These are phyloP conservation scores for Euphorbia peplus DNA, from an alignment of 345 rosid species.

Conservation along the genomic window DNA sequence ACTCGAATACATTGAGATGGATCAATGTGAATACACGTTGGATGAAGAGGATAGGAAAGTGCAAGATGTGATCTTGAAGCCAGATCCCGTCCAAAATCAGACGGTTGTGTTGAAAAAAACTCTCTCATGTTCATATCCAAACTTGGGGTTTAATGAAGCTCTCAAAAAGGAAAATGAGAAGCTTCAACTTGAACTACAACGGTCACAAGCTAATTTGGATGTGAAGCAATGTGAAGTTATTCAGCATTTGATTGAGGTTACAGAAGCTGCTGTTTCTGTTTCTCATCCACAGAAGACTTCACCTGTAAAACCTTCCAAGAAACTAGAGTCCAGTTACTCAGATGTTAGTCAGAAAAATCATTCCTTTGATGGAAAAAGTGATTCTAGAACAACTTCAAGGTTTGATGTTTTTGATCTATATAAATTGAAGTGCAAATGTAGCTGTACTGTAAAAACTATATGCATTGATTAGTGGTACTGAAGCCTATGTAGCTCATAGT, in stretches of 20 bases:
- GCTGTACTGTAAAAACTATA: not conserved
- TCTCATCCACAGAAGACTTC: conserved; percentile 40
- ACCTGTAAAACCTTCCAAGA: conserved; percentile 48
- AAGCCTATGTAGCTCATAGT: not conserved
- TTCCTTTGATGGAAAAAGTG: conserved; percentile 46
- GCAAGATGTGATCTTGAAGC: conserved; percentile 73
- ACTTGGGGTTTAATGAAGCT: conserved; percentile 76
- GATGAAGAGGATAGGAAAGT: conserved; percentile 91
- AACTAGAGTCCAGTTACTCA: conserved; percentile 41
- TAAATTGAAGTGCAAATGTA: not conserved
- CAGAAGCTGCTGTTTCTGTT: conserved; percentile 58
- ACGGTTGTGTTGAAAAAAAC: conserved; percentile 71
- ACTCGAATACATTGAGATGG: conserved; percentile 76
- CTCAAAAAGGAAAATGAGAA: conserved; percentile 71
- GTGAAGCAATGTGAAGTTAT: conserved; percentile 85
- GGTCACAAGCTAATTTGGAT: conserved; percentile 78
- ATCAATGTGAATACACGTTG: conserved; percentile 83
- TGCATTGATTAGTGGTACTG: not conserved
- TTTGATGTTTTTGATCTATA: conserved; percentile 23
- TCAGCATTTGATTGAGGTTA: conserved; percentile 78
- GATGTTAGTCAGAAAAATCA: conserved; percentile 44
- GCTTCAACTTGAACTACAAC: conserved; percentile 75
- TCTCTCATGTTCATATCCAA: conserved; percentile 85
- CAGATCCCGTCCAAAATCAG: conserved; percentile 63
- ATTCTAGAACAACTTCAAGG: conserved; percentile 60